These are phyloP conservation scores for Rickenella mellea DNA, from an alignment of 768 basidiomycete species.

Conservation along the genomic window DNA sequence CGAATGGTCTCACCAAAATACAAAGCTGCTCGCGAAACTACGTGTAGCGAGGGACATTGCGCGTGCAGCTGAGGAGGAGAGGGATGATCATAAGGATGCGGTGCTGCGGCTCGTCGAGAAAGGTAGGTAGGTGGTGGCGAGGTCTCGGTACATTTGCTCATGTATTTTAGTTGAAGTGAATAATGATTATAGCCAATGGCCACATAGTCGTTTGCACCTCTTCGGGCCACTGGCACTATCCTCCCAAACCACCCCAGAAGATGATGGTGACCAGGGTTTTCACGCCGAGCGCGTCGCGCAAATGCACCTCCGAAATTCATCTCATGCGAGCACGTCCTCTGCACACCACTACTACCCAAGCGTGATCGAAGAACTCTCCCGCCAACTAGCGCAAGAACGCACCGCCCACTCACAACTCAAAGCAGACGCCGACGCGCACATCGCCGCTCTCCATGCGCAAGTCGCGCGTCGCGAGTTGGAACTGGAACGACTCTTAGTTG, in stretches of 20 bases:
- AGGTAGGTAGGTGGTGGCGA: not conserved
- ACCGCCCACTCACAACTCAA: not conserved
- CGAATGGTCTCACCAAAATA: not conserved
- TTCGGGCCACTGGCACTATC: not conserved
- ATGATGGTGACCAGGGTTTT: no score
- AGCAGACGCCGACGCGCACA: not conserved
- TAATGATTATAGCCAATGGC: conserved; percentile 1
- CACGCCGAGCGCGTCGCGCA: not conserved
- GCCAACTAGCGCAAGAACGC: not conserved
- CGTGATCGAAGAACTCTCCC: not conserved
- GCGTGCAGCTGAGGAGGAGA: not conserved
- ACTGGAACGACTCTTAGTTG: no score
- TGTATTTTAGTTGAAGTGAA: not conserved
- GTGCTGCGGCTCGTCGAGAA: not conserved
- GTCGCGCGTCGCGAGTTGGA: not conserved
- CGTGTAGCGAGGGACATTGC: not conserved
- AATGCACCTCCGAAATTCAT: not conserved
- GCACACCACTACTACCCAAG: not conserved
- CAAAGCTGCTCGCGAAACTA: not conserved
- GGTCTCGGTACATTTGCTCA: not conserved
- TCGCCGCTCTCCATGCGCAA: not conserved
- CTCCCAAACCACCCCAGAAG: not conserved
- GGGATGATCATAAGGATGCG: not conserved
- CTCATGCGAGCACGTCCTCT: not conserved
- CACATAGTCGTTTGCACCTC: not conserved